These are phyloP conservation scores for Lotus japonicus DNA, from an alignment of 306 rosid genomes.

Conservation along the genomic window DNA sequence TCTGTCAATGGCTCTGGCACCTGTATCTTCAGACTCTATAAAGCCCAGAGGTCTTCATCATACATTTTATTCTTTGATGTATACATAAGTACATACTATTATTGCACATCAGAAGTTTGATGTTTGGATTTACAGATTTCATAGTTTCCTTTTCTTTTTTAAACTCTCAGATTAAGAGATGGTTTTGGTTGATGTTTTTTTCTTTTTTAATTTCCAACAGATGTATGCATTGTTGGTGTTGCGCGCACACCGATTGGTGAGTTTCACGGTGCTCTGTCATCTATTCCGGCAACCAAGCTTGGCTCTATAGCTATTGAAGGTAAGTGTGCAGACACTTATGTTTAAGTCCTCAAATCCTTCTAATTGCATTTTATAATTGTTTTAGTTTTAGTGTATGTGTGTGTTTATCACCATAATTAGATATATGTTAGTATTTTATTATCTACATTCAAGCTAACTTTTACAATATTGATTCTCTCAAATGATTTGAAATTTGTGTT, in stretches of 20 bases:
- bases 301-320: slow-evolving; percentile 83
- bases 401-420: too few relatives aligned
- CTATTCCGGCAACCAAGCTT: slow-evolving; percentile 68
- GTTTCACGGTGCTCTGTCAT: slow-evolving; percentile 66
- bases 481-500: too few relatives aligned
- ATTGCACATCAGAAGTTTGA: not conserved
- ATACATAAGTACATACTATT: not conserved
- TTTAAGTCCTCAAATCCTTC: too few relatives aligned
- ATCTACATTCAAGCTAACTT: too few relatives aligned
- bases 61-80: not conserved
- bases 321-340: not conserved
- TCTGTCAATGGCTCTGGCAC: slow-evolving; percentile 46
- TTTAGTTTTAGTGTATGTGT: too few relatives aligned
- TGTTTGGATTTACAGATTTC: not conserved
- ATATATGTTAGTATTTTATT: too few relatives aligned
- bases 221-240: slow-evolving; percentile 82
- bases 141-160: not conserved
- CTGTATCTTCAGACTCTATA: slow-evolving; percentile 51
- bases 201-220: slow-evolving; percentile 28
- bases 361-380: too few relatives aligned
- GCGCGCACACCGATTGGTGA: slow-evolving; percentile 90
- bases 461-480: too few relatives aligned
- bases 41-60: slow-evolving; percentile 58
- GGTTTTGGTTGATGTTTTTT: not conserved
- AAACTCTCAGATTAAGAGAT: not conserved